Evolutionary conservation across 2,329 filamentous ascomycete genomes (phyloP), one percentile per base, ranked within the genome.

Genomic region (Fusarium cicatricum): DNA sequence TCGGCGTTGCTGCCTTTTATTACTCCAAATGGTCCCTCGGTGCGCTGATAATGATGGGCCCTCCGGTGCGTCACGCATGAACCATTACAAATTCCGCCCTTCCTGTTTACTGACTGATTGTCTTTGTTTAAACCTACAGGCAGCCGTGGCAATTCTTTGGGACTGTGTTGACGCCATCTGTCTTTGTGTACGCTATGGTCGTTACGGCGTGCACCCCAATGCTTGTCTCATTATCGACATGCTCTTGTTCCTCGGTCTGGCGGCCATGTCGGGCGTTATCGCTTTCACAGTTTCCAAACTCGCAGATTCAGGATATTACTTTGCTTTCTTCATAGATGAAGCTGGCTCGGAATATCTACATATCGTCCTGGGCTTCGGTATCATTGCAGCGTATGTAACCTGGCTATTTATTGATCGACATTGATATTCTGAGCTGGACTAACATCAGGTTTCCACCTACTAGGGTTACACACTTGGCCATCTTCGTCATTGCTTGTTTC

Each of bases 261-360:
- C 29, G 3, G 58, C 51, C 17, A 45, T 58, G 31, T 55, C 58
- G 4, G 52, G 55, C 32, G 51, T 58, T 8, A 55, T 58, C 14
- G 55, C 43, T 4, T 49, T 55, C 21, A 58, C 51, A n/a, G 26
- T 58, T 19, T 53, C 55, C 8, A 54, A 55, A 12, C 55, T 62
- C n/a, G 12, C 31, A 12, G 58, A 62, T 16, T 51, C 58, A 14
- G 58, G 58, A 1, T 62, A 41, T n/a, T 62, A 62, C 16, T 58
- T 62, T 44, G 55, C 58, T 16, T 55, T 55, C 17, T 58, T 55
- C 28, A 37, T 51, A 28, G 51, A 53, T 16, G 51, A 48, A 26
- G 47, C 23, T 5, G 58, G 55, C 15, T 34, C 28, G 2, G 55
- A 52, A 14, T 58, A 58, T 15, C 43, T 62, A 1, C 32, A 48